These are phyloP conservation scores for Trichoderma koningii DNA, from an alignment of 2,329 filamentous ascomycete genomes.

Conservation along the genomic window DNA sequence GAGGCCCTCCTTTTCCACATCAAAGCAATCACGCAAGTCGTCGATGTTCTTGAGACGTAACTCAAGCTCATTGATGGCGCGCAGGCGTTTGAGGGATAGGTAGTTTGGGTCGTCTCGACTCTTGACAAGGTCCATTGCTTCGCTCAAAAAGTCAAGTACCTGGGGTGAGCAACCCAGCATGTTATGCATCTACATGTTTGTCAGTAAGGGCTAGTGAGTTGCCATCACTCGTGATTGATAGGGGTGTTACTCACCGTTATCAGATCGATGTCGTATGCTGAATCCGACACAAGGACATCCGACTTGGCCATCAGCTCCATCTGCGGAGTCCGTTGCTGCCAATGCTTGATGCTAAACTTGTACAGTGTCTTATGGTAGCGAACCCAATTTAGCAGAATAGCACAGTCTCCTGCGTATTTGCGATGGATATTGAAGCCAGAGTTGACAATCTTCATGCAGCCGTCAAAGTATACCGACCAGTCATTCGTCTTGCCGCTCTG, in stretches of 20 bases:
- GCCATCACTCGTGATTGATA: background rate
- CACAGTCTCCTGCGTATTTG: conserved; percentile 24
- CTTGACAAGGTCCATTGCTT: conserved; percentile 24
- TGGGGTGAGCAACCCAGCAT: conserved; percentile 25
- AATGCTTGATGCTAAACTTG: conserved; percentile 27
- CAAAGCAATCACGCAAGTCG: conserved; percentile 20
- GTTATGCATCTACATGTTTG: conserved; percentile 14
- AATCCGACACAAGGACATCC: conserved; percentile 18
- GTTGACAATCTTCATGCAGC: conserved; percentile 25
- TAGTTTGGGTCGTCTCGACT: conserved; percentile 17
- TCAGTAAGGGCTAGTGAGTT: background rate
- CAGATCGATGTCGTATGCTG: conserved; percentile 20
- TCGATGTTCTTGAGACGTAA: conserved; percentile 18
- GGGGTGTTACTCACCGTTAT: conserved; percentile 6
- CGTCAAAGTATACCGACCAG: conserved; percentile 25
- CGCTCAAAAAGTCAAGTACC: conserved; percentile 20
- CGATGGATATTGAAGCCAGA: conserved; percentile 23
- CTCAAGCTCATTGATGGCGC: conserved; percentile 19
- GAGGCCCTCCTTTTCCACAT: conserved; percentile 8
- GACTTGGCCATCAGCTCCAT: conserved; percentile 23
- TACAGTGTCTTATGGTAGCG: conserved; percentile 27
- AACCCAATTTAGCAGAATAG: conserved; percentile 25
- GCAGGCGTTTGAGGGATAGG: conserved; percentile 5
- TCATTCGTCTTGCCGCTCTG: conserved; percentile 24
- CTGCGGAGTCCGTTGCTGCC: conserved; percentile 24